Percentiles rank a stretch among this genome's conserved stretches.
Conservation (phyloP, 2,329 filamentous ascomycete genomes). For the Sporothrix dimorphospora region DNA sequence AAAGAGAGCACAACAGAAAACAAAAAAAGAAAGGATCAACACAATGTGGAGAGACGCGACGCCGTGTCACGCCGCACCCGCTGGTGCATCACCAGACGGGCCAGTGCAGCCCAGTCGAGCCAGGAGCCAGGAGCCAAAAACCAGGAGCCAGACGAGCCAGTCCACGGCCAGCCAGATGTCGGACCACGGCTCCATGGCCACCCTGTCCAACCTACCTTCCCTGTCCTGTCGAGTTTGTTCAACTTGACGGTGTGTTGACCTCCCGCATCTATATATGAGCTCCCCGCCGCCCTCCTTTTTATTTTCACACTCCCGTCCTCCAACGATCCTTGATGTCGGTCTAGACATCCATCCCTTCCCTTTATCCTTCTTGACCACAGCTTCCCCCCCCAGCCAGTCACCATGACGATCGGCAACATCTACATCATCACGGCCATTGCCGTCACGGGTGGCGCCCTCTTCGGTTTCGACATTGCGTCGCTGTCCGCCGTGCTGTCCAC, state of each 20-base stretch:
- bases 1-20: too few relatives aligned
- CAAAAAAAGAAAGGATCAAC: too few relatives aligned
- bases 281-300: neutral
- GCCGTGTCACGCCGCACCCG: constrained; percentile 1
- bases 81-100: neutral
- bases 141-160: neutral
- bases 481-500: constrained; percentile 50
- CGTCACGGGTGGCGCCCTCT: constrained; percentile 48
- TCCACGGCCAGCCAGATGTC: neutral
- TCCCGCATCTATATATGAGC: neutral
- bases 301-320: neutral
- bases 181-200: neutral
- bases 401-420: constrained; percentile 39
- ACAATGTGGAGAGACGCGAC: neutral
- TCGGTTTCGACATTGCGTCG: constrained; percentile 50
- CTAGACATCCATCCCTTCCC: neutral
- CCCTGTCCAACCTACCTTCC: neutral
- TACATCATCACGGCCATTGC: constrained; percentile 49
- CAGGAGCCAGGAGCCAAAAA: neutral
- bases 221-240: too few relatives aligned
- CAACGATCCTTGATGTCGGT: neutral
- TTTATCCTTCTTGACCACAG: neutral
- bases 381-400: neutral
- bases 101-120: neutral
- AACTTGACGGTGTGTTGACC: neutral